A percentile compares a stretch with the other conserved stretches of the same genome.
Evolutionary conservation across 176 grass and related monocot species (phyloP).

Genomic region (Tuctoria greenei): DNA sequence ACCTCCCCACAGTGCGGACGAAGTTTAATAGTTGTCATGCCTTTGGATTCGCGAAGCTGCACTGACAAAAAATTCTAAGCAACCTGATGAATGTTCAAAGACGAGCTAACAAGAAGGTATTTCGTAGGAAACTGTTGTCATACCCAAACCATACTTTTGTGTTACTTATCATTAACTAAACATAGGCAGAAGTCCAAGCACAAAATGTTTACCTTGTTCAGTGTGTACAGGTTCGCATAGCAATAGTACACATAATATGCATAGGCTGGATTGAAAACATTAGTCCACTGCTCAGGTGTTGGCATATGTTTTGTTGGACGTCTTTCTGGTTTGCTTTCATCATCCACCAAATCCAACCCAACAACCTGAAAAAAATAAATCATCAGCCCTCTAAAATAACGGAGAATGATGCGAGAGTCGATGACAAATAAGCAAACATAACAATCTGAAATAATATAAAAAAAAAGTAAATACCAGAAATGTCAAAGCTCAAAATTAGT

Average conservation of each 20-base stretch:
- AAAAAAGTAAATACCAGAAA: too few species aligned
- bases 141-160: neutral
- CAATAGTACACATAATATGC: constrained; percentile 99
- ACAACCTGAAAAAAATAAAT: constrained; percentile 57
- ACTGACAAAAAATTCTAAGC: constrained; percentile 35
- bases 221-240: constrained; percentile 90
- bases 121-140: neutral
- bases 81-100: constrained; percentile 31
- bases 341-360: constrained; percentile 97
- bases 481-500: too few species aligned
- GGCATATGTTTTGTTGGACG: constrained; percentile 99
- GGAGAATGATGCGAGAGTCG: too few species aligned
- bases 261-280: constrained; percentile 97
- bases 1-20: constrained; percentile 98
- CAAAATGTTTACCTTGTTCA: constrained; percentile 75
- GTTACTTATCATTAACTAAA: constrained; percentile 10
- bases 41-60: constrained; percentile 94
- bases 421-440: too few species aligned
- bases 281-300: constrained; percentile 90
- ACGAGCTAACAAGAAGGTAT: neutral
- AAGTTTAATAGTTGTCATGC: constrained; percentile 98
- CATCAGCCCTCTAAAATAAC: too few species aligned
- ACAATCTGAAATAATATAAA: too few species aligned
- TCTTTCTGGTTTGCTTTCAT: constrained; percentile 98
- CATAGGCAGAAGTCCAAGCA: neutral